Conservation (phyloP, 441 rosid genomes). For the Pelargonium cotyledonis region DNA sequence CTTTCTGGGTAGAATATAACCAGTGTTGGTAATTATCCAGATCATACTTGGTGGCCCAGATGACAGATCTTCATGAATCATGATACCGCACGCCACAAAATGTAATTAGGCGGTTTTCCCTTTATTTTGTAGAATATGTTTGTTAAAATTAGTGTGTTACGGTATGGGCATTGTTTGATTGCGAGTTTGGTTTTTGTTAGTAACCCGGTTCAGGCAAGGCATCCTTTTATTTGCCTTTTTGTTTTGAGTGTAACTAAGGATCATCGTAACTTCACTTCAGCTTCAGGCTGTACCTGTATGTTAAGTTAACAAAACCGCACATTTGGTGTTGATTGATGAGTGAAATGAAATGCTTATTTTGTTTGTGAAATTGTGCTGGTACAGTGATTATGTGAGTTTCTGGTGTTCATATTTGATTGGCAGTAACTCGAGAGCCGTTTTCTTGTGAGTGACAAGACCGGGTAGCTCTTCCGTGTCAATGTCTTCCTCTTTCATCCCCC, state of each 20-base stretch:
- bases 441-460: too few relatives aligned
- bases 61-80: constrained; percentile 40
- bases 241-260: background rate
- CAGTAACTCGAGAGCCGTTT: too few relatives aligned
- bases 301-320: too few relatives aligned
- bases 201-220: constrained; percentile 29
- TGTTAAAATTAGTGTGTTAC: constrained; percentile 29
- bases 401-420: too few relatives aligned
- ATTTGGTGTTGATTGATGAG: too few relatives aligned
- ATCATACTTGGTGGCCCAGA: constrained; percentile 84
- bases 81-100: constrained; percentile 14
- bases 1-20: background rate
- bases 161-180: constrained; percentile 19
- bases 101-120: constrained; percentile 40
- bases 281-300: too few relatives aligned
- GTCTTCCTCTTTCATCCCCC: too few relatives aligned
- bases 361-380: too few relatives aligned
- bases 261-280: too few relatives aligned
- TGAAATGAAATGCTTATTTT: too few relatives aligned
- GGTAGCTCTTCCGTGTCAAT: too few relatives aligned
- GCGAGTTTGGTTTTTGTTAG: constrained; percentile 13
- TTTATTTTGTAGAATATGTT: constrained; percentile 29
- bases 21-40: constrained; percentile 28
- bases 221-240: constrained; percentile 15
- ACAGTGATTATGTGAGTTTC: too few relatives aligned